Base-by-base conservation (phyloP, 768 basidiomycete genomes). In the Krasilnikovozyma curviuscula region DNA sequence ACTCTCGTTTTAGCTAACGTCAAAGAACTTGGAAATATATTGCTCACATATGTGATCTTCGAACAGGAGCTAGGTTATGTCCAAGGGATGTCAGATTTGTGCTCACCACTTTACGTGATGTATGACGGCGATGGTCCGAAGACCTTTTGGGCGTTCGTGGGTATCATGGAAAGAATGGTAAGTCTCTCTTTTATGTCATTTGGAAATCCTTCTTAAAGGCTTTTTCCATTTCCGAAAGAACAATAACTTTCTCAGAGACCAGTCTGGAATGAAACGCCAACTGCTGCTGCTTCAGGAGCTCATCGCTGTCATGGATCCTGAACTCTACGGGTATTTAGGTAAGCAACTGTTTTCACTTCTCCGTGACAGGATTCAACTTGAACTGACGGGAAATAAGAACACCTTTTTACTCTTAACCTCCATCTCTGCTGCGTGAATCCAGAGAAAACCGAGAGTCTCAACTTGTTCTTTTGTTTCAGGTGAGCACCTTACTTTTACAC, bases 381-480 rank as follows among this genome's bases (percentile, higher is more conserved):
- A 49, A 32, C 18, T 44, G 21, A 13, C 28, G 44, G 16, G 7
- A 10, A 3, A 37, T 13, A 42, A 52, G 37, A 13, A 30, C 23
- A 14, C 34, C 21, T 42, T 8, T 43, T 16, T 16, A 16, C 21
- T 42, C 31, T 27, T 27, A 25, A 24, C 23, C n/a, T 41, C 46
- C 35, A 27, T 44, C 13, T 16, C 9, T 32, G 27, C 44, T 28
- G n/a, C 35, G 44, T 12, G 13, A 8, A 53, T 48, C 42, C 71
- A 85, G 76, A 97, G 73, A 77, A 82, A 60, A 73, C 78, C 1
- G 89, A 89, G 53, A 79, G 75, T 1, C 70, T 97, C 53, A 95
- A 97, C 64, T 64, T 97, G 25, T 97, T 97, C 71, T 95, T 95
- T 70, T 95, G 88, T 65, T 98, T 95, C 75, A 76, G 91, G 76